Evolutionary conservation across 2,329 filamentous ascomycete genomes (phyloP).

Genomic region (Pseudogymnoascus destructans): DNA sequence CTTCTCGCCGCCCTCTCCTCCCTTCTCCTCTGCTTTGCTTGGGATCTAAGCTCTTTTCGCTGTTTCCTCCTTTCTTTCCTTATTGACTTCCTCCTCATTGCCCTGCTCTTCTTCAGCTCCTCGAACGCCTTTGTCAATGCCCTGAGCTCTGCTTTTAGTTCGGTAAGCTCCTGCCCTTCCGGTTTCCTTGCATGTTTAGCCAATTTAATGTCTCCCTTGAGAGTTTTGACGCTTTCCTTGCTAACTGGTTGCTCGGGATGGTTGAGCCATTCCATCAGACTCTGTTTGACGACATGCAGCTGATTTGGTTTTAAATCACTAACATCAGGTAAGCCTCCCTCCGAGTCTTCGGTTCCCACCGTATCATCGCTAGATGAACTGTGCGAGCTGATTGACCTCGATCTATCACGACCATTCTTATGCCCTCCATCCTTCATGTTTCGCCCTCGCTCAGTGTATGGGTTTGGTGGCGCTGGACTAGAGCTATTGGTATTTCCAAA

Average conservation of each 20-base stretch:
- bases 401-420: conserved; percentile 8
- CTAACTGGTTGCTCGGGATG: conserved; percentile 38
- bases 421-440: neutral
- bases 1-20: conserved; percentile 16
- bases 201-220: conserved; percentile 33
- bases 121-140: conserved; percentile 34
- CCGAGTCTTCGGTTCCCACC: neutral
- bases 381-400: conserved; percentile 21
- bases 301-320: conserved; percentile 37
- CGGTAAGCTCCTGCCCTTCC: conserved; percentile 25
- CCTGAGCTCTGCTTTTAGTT: conserved; percentile 34
- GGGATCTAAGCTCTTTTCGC: conserved; percentile 6
- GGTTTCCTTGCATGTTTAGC: conserved; percentile 21
- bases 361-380: conserved; percentile 15
- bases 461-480: neutral
- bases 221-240: conserved; percentile 31
- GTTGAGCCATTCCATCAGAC: conserved; percentile 36
- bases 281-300: conserved; percentile 33
- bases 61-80: conserved; percentile 11
- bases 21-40: conserved; percentile 14
- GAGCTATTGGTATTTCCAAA: neutral
- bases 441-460: neutral
- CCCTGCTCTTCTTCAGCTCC: conserved; percentile 29
- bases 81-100: conserved; percentile 22
- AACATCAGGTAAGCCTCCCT: conserved; percentile 28